phyloP scores from a whole-genome alignment of 2,329 filamentous ascomycete genomes.

The Volutella citrinella region DNA sequence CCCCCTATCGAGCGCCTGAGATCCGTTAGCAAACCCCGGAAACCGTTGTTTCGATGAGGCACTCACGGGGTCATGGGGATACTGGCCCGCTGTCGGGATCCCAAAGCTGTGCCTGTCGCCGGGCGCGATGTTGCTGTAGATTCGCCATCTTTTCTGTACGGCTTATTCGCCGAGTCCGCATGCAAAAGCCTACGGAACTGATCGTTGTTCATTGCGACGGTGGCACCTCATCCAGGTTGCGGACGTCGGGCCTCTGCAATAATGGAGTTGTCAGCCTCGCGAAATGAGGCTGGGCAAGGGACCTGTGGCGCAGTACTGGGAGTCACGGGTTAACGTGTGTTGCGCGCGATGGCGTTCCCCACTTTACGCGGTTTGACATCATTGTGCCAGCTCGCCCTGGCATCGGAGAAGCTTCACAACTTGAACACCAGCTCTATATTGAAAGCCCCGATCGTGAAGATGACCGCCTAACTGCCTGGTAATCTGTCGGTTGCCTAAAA shows the following conservation, averaged over 20 bases:
- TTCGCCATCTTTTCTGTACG: conserved; percentile 43
- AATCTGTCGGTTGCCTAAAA: no score
- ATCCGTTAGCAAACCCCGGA: conserved; percentile 18
- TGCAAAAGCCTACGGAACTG: conserved; percentile 83
- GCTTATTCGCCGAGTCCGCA: conserved; percentile 39
- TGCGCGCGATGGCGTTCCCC: conserved; percentile 25
- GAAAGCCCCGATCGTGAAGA: conserved; percentile 9
- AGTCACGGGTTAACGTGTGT: conserved; percentile 42
- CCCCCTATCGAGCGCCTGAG: conserved; percentile 59
- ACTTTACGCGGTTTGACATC: conserved; percentile 34
- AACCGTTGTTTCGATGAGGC: neutral
- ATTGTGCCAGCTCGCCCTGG: conserved; percentile 2
- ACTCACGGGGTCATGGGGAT: conserved; percentile 93
- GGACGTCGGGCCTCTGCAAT: neutral
- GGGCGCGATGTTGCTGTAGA: conserved; percentile 32
- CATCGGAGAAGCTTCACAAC: no score
- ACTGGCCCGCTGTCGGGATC: conserved; percentile 73
- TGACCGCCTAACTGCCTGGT: neutral
- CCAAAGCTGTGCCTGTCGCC: conserved; percentile 52
- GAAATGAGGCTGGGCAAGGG: conserved; percentile 12
- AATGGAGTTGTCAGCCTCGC: conserved; percentile 17
- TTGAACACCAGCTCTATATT: neutral
- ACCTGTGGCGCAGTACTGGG: conserved; percentile 17
- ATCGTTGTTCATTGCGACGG: conserved; percentile 78
- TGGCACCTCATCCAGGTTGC: conserved; percentile 1